Conservation (phyloP, 495 filamentous ascomycete genomes). For the Daldinia childiae region DNA sequence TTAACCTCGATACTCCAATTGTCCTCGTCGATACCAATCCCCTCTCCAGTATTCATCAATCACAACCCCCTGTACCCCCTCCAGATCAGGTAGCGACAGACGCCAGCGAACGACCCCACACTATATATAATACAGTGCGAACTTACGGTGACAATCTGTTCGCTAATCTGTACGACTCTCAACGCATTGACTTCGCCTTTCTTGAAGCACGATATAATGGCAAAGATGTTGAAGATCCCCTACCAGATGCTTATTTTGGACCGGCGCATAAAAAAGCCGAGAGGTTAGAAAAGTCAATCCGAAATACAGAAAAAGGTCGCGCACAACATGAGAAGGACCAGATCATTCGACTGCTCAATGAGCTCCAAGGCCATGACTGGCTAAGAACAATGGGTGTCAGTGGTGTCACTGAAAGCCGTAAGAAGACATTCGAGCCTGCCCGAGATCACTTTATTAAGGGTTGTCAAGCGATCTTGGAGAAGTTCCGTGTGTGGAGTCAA, state of each 20-base stretch:
- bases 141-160: slow-evolving; percentile 58
- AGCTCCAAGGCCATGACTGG: slow-evolving; percentile 92
- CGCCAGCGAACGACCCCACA: slow-evolving; percentile 34
- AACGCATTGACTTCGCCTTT: slow-evolving; percentile 65
- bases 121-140: slow-evolving; percentile 51
- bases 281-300: slow-evolving; percentile 88
- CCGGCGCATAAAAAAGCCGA: slow-evolving; percentile 79
- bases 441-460: slow-evolving; percentile 83
- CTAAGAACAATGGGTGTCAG: slow-evolving; percentile 91
- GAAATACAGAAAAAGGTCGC: slow-evolving; percentile 91
- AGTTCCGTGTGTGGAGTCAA: slow-evolving; percentile 87
- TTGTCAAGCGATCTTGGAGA: slow-evolving; percentile 80
- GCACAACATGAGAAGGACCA: slow-evolving; percentile 93
- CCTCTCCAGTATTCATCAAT: slow-evolving; percentile 29
- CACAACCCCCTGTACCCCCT: slow-evolving; percentile 41
- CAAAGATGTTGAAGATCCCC: slow-evolving; percentile 66
- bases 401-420: slow-evolving; percentile 81
- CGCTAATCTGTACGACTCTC: slow-evolving; percentile 61
- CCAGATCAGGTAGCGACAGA: slow-evolving; percentile 32
- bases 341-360: slow-evolving; percentile 84
- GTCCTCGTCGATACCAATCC: slow-evolving; percentile 60
- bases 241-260: slow-evolving; percentile 73
- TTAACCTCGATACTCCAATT: slow-evolving; percentile 69
- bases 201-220: slow-evolving; percentile 55
- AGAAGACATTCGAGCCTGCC: slow-evolving; percentile 86